Percentiles rank a stretch among this genome's conserved stretches.
Conservation (phyloP, 208 protist species). For the Herpetomonas samuelpessoai region DNA sequence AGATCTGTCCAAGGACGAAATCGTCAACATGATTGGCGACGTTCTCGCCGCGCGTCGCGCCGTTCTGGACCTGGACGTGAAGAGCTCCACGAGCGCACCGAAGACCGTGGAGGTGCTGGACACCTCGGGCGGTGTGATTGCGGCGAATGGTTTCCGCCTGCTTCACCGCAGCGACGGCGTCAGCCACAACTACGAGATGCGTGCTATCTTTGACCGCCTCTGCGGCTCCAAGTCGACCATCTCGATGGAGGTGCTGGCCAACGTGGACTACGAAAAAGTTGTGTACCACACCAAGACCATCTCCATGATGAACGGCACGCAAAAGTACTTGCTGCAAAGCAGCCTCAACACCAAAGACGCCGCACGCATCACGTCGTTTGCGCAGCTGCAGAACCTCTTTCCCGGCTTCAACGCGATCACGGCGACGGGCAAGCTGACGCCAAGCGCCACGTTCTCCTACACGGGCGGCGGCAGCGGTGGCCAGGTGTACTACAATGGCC, state of each 20-base stretch:
- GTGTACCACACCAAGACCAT: constrained; percentile 47
- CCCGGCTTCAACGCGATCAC: constrained; percentile 60
- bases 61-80: constrained; percentile 17
- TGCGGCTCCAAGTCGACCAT: constrained; percentile 48
- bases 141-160: constrained; percentile 56
- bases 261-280: constrained; percentile 79
- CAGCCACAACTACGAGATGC: constrained; percentile 46
- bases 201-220: constrained; percentile 47
- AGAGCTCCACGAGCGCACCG: constrained; percentile 13
- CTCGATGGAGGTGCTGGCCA: constrained; percentile 78
- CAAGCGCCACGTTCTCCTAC: constrained; percentile 23
- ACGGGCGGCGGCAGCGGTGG: constrained; percentile 14
- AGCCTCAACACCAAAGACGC: constrained; percentile 55
- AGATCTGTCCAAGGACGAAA: constrained; percentile 16
- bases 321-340: constrained; percentile 53
- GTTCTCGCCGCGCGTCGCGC: constrained; percentile 20
- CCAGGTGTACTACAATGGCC: constrained; percentile 54
- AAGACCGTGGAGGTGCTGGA: constrained; percentile 58
- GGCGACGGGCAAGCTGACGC: constrained; percentile 12
- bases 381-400: constrained; percentile 73
- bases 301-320: constrained; percentile 22
- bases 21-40: constrained; percentile 24
- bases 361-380: constrained; percentile 54
- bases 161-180: constrained; percentile 29
- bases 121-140: constrained; percentile 30